These are phyloP conservation scores for Chaetoceros muelleri DNA, from an alignment of 108 stramenopile species.

Conservation along the genomic window DNA sequence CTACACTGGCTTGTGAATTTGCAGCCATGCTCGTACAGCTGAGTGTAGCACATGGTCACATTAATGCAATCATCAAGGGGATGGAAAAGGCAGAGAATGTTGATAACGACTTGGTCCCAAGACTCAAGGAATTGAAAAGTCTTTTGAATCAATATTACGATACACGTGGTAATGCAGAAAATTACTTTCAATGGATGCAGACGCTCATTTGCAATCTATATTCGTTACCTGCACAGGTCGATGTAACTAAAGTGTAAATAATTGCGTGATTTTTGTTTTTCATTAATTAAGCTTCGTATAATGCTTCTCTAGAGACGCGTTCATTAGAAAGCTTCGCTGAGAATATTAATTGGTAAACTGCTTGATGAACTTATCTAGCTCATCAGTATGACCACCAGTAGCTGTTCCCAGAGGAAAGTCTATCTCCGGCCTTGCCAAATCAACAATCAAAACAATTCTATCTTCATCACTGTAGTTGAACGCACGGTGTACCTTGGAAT, in stretches of 20 bases:
- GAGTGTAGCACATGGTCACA: constrained; percentile 10
- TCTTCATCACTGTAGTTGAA: constrained; percentile 72
- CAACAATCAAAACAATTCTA: constrained; percentile 89
- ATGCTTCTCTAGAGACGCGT: not conserved
- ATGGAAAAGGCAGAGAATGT: constrained; percentile 8
- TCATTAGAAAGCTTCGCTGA: too few relatives aligned
- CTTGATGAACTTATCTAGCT: constrained; percentile 84
- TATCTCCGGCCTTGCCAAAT: constrained; percentile 67
- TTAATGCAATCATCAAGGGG: constrained; percentile 13
- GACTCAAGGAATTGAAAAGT: constrained; percentile 6
- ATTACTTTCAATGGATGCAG: constrained; percentile 27
- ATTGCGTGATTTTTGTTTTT: not conserved
- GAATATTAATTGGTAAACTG: constrained; percentile 25
- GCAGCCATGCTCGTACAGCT: constrained; percentile 13
- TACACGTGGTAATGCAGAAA: constrained; percentile 10
- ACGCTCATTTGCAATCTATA: constrained; percentile 27
- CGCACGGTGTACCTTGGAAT: constrained; percentile 90
- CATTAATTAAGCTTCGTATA: not conserved
- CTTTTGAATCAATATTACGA: constrained; percentile 11
- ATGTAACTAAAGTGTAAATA: not conserved
- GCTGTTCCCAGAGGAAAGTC: constrained; percentile 76
- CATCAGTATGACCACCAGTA: constrained; percentile 84
- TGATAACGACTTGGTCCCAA: not conserved
- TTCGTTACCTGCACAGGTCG: constrained; percentile 11
- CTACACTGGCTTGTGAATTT: constrained; percentile 21